phyloP scores from a whole-genome alignment of 768 basidiomycete genomes.

The Asterophora lycoperdoides region DNA sequence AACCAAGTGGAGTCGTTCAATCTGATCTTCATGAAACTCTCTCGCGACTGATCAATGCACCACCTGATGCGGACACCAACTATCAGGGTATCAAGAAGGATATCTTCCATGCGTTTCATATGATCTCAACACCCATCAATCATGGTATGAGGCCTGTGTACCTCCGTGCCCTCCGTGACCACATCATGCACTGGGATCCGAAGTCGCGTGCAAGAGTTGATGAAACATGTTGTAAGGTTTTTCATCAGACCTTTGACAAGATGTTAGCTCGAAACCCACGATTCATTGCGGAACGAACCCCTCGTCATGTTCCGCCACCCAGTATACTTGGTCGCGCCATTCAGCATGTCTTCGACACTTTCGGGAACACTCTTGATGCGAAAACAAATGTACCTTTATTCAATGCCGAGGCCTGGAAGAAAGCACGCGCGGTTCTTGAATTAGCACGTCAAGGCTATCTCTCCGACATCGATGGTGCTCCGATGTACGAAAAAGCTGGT shows the following conservation, averaged over 20 bases:
- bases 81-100: too few species aligned
- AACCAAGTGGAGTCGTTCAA: too few species aligned
- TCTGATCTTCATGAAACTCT: too few species aligned
- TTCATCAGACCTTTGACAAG: conserved; percentile 10
- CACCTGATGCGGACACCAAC: too few species aligned
- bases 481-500: conserved; percentile 17
- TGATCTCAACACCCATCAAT: conserved; percentile 7
- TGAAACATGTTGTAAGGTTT: conserved; percentile 8
- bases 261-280: conserved; percentile 19
- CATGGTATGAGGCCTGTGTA: conserved; percentile 19
- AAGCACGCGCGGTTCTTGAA: conserved; percentile 15
- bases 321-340: conserved; percentile 19
- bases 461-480: conserved; percentile 16
- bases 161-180: conserved; percentile 19
- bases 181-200: conserved; percentile 23
- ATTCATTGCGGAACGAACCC: conserved; percentile 14
- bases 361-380: conserved; percentile 17
- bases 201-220: conserved; percentile 11
- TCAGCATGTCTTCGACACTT: conserved; percentile 17
- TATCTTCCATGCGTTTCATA: too few species aligned
- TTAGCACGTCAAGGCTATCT: conserved; percentile 20
- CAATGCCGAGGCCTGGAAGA: conserved; percentile 4
- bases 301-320: conserved; percentile 17
- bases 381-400: conserved; percentile 16
- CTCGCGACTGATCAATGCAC: too few species aligned